Evolutionary conservation across 495 filamentous ascomycete species (phyloP).

Genomic region (Aspergillus haitiensis): DNA sequence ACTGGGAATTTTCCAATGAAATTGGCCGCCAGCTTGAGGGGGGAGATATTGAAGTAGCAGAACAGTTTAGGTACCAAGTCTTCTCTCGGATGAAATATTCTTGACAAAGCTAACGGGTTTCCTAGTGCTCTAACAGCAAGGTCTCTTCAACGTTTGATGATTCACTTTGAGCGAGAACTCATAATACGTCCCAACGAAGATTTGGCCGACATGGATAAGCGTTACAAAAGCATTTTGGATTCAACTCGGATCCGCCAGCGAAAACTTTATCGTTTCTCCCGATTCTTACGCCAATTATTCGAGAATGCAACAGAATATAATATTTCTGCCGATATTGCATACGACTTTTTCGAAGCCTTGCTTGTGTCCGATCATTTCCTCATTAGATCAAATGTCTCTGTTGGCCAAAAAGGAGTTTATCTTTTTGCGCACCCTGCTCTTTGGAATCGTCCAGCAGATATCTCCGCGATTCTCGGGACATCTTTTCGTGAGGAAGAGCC

Average conservation of each 20-base stretch:
- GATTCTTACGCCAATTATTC: slow-evolving; percentile 85
- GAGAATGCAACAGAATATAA: slow-evolving; percentile 96
- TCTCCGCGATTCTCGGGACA: slow-evolving; percentile 81
- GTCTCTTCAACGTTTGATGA: slow-evolving; percentile 79
- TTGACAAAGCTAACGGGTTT: slow-evolving; percentile 25
- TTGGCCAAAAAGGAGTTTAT: slow-evolving; percentile 70
- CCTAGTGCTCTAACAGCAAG: slow-evolving; percentile 82
- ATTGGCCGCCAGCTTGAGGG: slow-evolving; percentile 84
- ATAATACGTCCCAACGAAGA: slow-evolving; percentile 79
- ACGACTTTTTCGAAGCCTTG: slow-evolving; percentile 77
- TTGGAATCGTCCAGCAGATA: slow-evolving; percentile 69
- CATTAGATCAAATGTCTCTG: slow-evolving; percentile 55
- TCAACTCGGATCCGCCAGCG: slow-evolving; percentile 93
- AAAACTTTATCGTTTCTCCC: slow-evolving; percentile 81
- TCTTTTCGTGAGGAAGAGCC: slow-evolving; percentile 77
- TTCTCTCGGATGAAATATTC: neutral
- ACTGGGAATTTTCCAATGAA: slow-evolving; percentile 94
- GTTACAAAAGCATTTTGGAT: slow-evolving; percentile 92
- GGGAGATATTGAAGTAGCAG: slow-evolving; percentile 96
- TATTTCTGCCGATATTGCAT: slow-evolving; percentile 62
- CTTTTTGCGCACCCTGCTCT: slow-evolving; percentile 83
- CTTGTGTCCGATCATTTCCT: slow-evolving; percentile 85
- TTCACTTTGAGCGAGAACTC: slow-evolving; percentile 89
- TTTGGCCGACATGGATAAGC: slow-evolving; percentile 86
- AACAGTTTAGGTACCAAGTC: slow-evolving; percentile 78